phyloP scores from a whole-genome alignment of 2,329 filamentous ascomycete genomes.

The Gaeumannomyces tritici region DNA sequence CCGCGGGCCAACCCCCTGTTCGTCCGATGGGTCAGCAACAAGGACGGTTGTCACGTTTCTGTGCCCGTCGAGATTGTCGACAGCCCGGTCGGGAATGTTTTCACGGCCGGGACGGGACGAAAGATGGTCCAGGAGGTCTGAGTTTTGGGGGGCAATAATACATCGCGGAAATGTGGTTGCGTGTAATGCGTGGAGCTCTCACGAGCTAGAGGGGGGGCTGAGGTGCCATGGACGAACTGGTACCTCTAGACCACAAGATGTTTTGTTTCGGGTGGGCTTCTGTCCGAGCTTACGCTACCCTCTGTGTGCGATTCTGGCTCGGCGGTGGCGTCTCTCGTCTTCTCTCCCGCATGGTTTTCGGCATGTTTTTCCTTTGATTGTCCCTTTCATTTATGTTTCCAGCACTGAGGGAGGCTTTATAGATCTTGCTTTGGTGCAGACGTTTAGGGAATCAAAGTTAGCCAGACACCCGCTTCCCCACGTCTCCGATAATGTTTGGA shows the following conservation, averaged over 20 bases:
- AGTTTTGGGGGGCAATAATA: not conserved
- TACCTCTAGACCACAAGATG: too few relatives aligned
- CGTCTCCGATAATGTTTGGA: too few relatives aligned
- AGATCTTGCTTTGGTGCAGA: too few relatives aligned
- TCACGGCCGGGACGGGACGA: slow-evolving; percentile 25
- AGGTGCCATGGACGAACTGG: too few relatives aligned
- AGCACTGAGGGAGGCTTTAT: too few relatives aligned
- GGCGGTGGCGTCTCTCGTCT: not conserved
- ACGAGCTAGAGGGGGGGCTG: too few relatives aligned
- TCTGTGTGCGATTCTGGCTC: not conserved
- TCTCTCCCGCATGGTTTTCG: not conserved
- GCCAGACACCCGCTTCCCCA: too few relatives aligned
- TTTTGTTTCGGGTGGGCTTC: too few relatives aligned
- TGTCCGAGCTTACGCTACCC: not conserved
- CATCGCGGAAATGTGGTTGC: too few relatives aligned
- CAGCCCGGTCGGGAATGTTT: slow-evolving; percentile 51
- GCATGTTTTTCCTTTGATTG: not conserved
- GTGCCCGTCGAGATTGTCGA: slow-evolving; percentile 61
- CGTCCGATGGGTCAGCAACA: slow-evolving; percentile 62
- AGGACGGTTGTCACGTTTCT: slow-evolving; percentile 50
- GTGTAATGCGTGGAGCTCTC: too few relatives aligned
- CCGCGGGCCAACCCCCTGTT: slow-evolving; percentile 39
- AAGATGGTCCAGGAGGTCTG: slow-evolving; percentile 48
- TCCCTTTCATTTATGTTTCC: too few relatives aligned
- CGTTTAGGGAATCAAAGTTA: too few relatives aligned